phyloP scores from a whole-genome alignment of 139 green algal genomes.

The Zygnema circumcarinatum region DNA sequence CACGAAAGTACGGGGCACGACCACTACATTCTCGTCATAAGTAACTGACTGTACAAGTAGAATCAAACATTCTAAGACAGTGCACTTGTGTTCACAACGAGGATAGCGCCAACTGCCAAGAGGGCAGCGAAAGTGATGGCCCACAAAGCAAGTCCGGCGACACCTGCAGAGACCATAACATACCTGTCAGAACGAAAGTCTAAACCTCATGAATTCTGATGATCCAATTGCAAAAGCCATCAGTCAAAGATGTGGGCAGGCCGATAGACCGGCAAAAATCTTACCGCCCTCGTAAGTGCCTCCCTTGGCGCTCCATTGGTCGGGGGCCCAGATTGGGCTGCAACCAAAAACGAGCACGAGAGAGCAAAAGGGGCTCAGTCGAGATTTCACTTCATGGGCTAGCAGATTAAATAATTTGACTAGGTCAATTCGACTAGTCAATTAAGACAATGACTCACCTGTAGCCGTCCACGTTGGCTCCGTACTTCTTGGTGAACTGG shows the following conservation, averaged over 20 bases:
- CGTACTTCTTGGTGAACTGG: conserved; percentile 57
- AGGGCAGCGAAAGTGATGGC: conserved; percentile 25
- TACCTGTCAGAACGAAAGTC: background rate
- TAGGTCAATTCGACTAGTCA: too few relatives aligned
- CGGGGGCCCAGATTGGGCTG: conserved; percentile 25
- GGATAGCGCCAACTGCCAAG: conserved; percentile 13
- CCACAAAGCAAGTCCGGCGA: conserved; percentile 24
- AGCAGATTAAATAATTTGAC: too few relatives aligned
- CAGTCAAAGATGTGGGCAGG: too few relatives aligned
- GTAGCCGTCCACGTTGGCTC: conserved; percentile 54
- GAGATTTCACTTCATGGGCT: too few relatives aligned
- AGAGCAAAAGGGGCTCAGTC: too few relatives aligned
- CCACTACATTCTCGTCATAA: too few relatives aligned
- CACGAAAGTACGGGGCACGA: too few relatives aligned
- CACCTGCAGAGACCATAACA: conserved; percentile 22
- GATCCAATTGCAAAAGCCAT: background rate
- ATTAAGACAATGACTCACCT: conserved; percentile 5
- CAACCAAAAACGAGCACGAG: background rate
- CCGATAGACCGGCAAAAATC: too few relatives aligned
- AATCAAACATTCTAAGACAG: background rate
- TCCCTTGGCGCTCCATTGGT: conserved; percentile 19
- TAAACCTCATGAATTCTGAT: background rate
- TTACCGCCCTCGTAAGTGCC: conserved; percentile 43
- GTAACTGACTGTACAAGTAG: background rate
- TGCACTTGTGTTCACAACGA: conserved; percentile 16